phyloP scores from a whole-genome alignment of 805 yeast species.

The Cyberlindnera mississippiensis region DNA sequence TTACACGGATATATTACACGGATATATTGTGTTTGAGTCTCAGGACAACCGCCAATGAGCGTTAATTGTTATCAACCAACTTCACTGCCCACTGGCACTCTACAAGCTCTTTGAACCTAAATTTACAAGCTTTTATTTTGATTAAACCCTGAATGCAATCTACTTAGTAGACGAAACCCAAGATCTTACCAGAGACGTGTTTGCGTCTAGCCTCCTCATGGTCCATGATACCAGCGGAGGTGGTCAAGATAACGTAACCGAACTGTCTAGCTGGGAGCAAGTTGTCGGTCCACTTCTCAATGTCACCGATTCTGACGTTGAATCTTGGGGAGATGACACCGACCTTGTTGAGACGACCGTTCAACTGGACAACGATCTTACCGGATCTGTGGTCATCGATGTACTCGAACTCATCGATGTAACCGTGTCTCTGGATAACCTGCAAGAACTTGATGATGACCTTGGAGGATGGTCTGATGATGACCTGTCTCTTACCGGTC shows the following conservation, averaged over 20 bases:
- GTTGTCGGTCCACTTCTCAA: constrained; percentile 98
- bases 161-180: constrained; percentile 90
- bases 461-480: constrained; percentile 97
- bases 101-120: constrained; percentile 4
- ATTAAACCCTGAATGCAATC: constrained; percentile 6
- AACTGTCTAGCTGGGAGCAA: constrained; percentile 98
- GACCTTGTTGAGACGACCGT: constrained; percentile 98
- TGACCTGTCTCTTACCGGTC: constrained; percentile 98
- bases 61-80: background rate
- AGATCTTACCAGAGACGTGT: constrained; percentile 98
- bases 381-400: constrained; percentile 99
- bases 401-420: constrained; percentile 98
- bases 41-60: too few species aligned
- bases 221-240: constrained; percentile 99
- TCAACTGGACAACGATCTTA: constrained; percentile 92
- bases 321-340: constrained; percentile 99
- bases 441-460: constrained; percentile 95
- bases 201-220: constrained; percentile 99
- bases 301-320: constrained; percentile 92
- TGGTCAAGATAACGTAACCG: constrained; percentile 96
- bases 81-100: background rate
- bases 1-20: too few species aligned
- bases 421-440: constrained; percentile 98
- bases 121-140: constrained; percentile 17
- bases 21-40: too few species aligned